Conservation (phyloP, 768 basidiomycete genomes). For the Rhodosporidiobolus odoratus region DNA sequence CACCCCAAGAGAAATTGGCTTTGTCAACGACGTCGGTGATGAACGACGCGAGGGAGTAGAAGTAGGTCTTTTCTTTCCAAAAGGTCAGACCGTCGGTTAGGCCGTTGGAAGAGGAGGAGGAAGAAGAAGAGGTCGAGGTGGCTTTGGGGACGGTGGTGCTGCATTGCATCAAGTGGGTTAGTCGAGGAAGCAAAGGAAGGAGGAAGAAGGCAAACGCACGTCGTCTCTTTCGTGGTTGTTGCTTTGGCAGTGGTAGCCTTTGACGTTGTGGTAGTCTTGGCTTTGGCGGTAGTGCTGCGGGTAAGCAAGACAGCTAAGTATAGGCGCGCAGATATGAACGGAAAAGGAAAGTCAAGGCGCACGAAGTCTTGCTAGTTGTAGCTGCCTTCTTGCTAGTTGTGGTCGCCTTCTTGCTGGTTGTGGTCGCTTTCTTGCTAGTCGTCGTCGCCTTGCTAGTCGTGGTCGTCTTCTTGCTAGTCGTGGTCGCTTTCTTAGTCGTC, state of each 20-base stretch:
- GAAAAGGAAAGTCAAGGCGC: no score
- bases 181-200: background rate
- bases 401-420: no score
- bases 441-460: no score
- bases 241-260: no score
- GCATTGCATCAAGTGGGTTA: background rate
- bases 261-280: no score
- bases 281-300: no score
- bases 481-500: background rate
- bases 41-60: slow-evolving; percentile 23
- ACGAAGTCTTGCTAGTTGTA: no score
- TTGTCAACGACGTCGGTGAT: slow-evolving; percentile 15
- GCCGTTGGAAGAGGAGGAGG: background rate
- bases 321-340: no score
- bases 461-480: background rate
- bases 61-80: slow-evolving; percentile 13
- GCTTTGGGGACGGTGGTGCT: background rate
- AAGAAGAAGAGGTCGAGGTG: background rate
- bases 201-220: background rate
- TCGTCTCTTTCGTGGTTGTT: background rate
- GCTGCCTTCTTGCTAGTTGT: no score
- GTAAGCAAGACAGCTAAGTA: no score
- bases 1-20: slow-evolving; percentile 28
- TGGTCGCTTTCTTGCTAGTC: no score
- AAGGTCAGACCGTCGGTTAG: background rate